Evolutionary conservation across 23 red algal species (phyloP), one percentile per base, ranked within the genome.

Genomic region (Rhodosorus marinus): DNA sequence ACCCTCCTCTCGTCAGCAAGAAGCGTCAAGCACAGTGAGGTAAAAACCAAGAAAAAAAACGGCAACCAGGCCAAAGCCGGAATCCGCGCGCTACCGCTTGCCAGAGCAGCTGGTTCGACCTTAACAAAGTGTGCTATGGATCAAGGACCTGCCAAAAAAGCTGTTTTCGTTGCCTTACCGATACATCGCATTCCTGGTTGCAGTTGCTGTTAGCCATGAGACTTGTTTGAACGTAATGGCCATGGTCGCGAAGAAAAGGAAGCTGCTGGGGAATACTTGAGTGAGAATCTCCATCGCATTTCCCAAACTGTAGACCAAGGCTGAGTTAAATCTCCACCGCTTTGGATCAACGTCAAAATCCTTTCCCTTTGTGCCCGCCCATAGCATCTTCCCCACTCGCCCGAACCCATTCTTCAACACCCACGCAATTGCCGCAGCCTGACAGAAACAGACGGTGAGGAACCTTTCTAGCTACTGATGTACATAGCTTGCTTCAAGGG

Each of bases 141-240:
- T n/a, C n/a, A n/a, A n/a, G n/a, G n/a, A n/a, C n/a, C n/a, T n/a
- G n/a, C n/a, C n/a, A n/a, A n/a, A n/a, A n/a, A n/a, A n/a, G n/a
- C n/a, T n/a, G n/a, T n/a, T n/a, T n/a, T n/a, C n/a, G n/a, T n/a
- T n/a, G n/a, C n/a, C n/a, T n/a, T n/a, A 80, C 26, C 80, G 66
- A 66, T 95, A 95, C 88, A 95, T 95, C 26, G 88, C 88, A 57
- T 95, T 95, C 19, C 88, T 58, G 5, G 88, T 95, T 4, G 88
- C 88, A 0, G 88, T 84, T 15, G 77, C 62, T 9, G 88, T 95
- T 47, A 95, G 69, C 88, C 83, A 84, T 1, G 77, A 83, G 4
- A 75, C 67, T 57, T 83, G 88, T 40, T 95, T 95, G 59, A 82
- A 66, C 25, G 62, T 84, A 60, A 80, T 95, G 31, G 88, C 88